Evolutionary conservation across 306 rosid genomes (phyloP).

Genomic region (Lablab purpureus): DNA sequence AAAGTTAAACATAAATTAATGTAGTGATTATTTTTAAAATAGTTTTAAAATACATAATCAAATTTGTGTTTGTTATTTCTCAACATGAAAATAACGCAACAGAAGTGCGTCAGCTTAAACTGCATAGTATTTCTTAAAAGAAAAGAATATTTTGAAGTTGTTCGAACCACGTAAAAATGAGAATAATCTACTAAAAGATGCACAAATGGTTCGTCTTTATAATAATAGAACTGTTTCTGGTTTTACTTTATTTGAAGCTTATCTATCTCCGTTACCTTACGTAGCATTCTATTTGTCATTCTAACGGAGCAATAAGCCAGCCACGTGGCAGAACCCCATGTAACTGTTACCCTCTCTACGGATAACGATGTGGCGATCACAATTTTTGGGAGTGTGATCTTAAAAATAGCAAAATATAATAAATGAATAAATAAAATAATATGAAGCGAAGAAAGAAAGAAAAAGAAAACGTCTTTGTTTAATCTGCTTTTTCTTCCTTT

Average conservation of each 20-base stretch:
- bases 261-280: constrained; percentile 12
- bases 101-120: too few relatives aligned
- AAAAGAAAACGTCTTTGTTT: constrained; percentile 27
- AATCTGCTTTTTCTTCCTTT: constrained; percentile 12
- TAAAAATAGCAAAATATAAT: constrained; percentile 14
- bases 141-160: background rate
- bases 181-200: background rate
- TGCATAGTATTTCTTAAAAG: background rate
- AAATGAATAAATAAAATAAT: background rate
- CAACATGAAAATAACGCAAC: too few relatives aligned
- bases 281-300: constrained; percentile 31
- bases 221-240: background rate
- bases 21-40: too few relatives aligned
- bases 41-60: too few relatives aligned
- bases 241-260: constrained; percentile 24
- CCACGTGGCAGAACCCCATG: constrained; percentile 57
- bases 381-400: constrained; percentile 16
- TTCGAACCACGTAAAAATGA: background rate
- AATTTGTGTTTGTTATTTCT: too few relatives aligned
- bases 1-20: too few relatives aligned
- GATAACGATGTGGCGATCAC: constrained; percentile 48
- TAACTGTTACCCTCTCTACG: constrained; percentile 1
- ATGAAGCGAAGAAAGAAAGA: background rate
- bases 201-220: background rate
- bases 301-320: constrained; percentile 13